These are phyloP conservation scores for Conticribra guillardii DNA, from an alignment of 108 stramenopile genomes.

Conservation along the genomic window DNA sequence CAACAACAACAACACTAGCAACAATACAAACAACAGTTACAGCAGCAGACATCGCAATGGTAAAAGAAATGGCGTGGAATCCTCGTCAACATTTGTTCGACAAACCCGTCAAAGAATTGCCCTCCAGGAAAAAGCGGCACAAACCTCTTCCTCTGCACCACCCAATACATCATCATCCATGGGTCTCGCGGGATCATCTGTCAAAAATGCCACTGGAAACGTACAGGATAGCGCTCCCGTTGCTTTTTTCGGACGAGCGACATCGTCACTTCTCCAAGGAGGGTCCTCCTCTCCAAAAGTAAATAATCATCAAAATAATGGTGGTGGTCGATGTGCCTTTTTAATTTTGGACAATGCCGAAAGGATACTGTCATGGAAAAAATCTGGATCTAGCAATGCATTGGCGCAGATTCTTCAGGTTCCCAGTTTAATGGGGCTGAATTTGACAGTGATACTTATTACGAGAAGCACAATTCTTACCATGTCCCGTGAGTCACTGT, in stretches of 20 bases:
- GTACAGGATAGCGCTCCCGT: slow-evolving; percentile 24
- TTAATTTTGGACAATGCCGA: slow-evolving; percentile 77
- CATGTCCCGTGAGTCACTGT: slow-evolving; percentile 52
- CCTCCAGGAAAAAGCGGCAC: background rate
- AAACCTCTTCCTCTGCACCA: slow-evolving; percentile 4
- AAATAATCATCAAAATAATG: background rate
- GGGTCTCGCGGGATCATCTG: slow-evolving; percentile 1
- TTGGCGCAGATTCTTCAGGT: slow-evolving; percentile 64
- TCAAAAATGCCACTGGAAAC: background rate
- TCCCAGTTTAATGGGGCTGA: slow-evolving; percentile 64
- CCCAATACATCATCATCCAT: no score
- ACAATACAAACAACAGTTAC: slow-evolving; percentile 4
- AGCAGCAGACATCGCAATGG: background rate
- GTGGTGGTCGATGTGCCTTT: slow-evolving; percentile 51
- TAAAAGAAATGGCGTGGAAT: no score
- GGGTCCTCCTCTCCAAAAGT: slow-evolving; percentile 4
- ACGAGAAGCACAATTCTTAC: slow-evolving; percentile 50
- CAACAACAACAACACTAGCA: no score
- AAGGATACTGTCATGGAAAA: slow-evolving; percentile 55
- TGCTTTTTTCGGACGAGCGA: slow-evolving; percentile 39
- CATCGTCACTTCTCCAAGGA: slow-evolving; percentile 38
- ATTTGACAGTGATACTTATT: slow-evolving; percentile 66
- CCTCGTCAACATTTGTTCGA: background rate
- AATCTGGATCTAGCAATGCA: slow-evolving; percentile 41
- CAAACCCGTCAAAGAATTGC: slow-evolving; percentile 1